Evolutionary conservation across 257 asterid species (phyloP).

Genomic region (Nicotiana sylvestris): DNA sequence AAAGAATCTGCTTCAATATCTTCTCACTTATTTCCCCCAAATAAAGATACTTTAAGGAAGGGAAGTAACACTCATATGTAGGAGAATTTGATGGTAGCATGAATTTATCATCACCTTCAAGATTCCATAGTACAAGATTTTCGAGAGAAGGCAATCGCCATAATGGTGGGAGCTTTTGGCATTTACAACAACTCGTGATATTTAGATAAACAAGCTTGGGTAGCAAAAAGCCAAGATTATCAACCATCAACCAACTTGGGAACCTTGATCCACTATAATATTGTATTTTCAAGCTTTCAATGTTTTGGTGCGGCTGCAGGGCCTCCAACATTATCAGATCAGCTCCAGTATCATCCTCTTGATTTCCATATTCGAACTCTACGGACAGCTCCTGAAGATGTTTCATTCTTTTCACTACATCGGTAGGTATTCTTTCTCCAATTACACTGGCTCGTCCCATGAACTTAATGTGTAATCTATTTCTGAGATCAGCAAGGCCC

Average conservation of each 20-base stretch:
- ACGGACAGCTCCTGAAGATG: background rate
- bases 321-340: constrained; percentile 1
- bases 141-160: background rate
- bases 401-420: background rate
- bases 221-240: background rate
- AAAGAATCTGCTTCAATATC: background rate
- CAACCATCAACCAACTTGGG: constrained; percentile 10
- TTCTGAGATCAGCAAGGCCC: background rate
- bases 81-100: too few relatives aligned
- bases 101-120: background rate
- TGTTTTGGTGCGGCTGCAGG: background rate
- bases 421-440: background rate
- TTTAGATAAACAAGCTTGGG: background rate
- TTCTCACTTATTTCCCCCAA: background rate
- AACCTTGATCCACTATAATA: background rate
- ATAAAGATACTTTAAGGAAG: background rate
- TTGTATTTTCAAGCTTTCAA: background rate
- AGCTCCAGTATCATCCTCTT: background rate
- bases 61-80: background rate
- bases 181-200: background rate
- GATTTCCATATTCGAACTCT: background rate
- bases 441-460: background rate
- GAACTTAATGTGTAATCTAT: background rate
- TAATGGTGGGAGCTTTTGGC: background rate
- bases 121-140: background rate